phyloP scores from a whole-genome alignment of 306 rosid genomes.

The Trifolium repens region DNA sequence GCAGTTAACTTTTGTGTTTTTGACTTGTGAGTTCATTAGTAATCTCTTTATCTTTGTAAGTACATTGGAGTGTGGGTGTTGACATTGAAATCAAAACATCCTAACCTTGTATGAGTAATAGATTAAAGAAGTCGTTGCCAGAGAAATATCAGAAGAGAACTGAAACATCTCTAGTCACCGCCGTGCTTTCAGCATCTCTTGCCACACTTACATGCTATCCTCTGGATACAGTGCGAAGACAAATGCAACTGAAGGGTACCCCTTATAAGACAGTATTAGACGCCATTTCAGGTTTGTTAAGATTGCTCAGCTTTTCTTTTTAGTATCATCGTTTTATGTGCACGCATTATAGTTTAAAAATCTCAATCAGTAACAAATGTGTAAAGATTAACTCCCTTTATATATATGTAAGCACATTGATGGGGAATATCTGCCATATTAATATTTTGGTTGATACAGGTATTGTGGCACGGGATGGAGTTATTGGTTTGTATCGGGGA shows the following conservation, averaged over 20 bases:
- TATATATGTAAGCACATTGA: conserved; percentile 3
- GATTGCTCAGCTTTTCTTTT: conserved; percentile 16
- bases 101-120: conserved; percentile 42
- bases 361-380: conserved; percentile 2
- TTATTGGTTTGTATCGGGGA: conserved; percentile 83
- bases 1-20: conserved; percentile 92
- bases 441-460: conserved; percentile 54
- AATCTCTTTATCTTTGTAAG: conserved; percentile 14
- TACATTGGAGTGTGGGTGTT: conserved; percentile 12
- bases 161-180: conserved; percentile 76
- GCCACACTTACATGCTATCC: conserved; percentile 95
- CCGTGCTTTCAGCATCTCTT: conserved; percentile 78
- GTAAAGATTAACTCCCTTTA: conserved; percentile 15
- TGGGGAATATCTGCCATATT: conserved; percentile 3
- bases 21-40: conserved; percentile 71
- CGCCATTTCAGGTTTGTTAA: conserved; percentile 81
- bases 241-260: conserved; percentile 91
- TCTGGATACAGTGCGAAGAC: conserved; percentile 88
- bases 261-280: conserved; percentile 84
- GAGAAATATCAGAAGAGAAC: conserved; percentile 81
- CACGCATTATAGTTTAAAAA: neutral
- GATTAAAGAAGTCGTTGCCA: conserved; percentile 91
- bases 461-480: conserved; percentile 76
- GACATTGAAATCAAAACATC: conserved; percentile 31
- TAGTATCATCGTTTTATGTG: conserved; percentile 1